phyloP scores from a whole-genome alignment of 208 protist genomes.

The Leishmania lainsoni region DNA sequence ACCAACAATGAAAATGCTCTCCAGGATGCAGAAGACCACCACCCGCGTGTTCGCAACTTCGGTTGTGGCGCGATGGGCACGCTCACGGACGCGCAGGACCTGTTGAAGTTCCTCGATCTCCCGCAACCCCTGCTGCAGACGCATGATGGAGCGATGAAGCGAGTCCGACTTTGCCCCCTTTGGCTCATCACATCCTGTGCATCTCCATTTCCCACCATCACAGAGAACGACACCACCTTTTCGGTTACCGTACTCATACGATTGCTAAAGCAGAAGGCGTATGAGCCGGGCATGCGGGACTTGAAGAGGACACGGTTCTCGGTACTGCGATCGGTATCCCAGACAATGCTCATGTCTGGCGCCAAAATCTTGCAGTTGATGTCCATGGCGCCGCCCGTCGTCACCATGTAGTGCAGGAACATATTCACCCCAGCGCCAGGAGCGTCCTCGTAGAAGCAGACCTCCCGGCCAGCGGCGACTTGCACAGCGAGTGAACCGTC shows the following conservation, averaged over 20 bases:
- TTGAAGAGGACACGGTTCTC: constrained; percentile 88
- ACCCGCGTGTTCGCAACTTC: constrained; percentile 88
- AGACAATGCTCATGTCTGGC: constrained; percentile 67
- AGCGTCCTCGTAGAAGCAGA: constrained; percentile 87
- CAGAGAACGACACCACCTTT: constrained; percentile 84
- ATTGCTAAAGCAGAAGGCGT: constrained; percentile 91
- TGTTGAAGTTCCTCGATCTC: constrained; percentile 84
- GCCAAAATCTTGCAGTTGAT: constrained; percentile 61
- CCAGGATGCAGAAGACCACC: constrained; percentile 73
- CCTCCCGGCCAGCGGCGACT: constrained; percentile 45
- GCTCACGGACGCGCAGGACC: constrained; percentile 68
- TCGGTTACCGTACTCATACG: constrained; percentile 78
- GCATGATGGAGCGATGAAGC: constrained; percentile 61
- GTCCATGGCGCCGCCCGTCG: constrained; percentile 77
- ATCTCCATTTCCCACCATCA: constrained; percentile 49
- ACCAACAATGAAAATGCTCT: constrained; percentile 63
- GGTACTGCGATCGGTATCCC: constrained; percentile 39
- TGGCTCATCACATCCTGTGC: neutral
- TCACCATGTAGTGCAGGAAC: constrained; percentile 84
- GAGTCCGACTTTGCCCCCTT: constrained; percentile 38
- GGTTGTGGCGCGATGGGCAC: constrained; percentile 70
- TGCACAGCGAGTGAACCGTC: constrained; percentile 59
- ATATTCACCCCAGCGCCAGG: constrained; percentile 45
- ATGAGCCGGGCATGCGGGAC: constrained; percentile 46
- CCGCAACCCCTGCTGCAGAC: constrained; percentile 61